Percentiles rank a stretch among this genome's conserved stretches.
phyloP scores from a whole-genome alignment of 208 protist species.

The Phytomonas sp. region DNA sequence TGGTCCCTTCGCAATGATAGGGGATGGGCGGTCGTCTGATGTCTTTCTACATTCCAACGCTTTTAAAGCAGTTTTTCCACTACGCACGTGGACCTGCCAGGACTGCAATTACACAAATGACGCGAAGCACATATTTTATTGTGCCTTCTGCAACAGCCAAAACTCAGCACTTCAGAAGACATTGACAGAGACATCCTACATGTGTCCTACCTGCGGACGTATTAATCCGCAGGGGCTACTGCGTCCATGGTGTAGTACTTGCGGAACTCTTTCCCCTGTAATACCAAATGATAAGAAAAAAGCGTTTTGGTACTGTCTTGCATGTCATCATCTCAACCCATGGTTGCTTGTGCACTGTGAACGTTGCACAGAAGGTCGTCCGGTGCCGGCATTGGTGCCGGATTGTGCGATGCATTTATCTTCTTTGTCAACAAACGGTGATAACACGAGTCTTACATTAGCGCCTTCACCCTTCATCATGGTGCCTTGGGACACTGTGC shows the following conservation, averaged over 20 bases:
- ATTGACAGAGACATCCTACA: not conserved
- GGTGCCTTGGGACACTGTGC: conserved; percentile 5
- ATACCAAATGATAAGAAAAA: conserved; percentile 2
- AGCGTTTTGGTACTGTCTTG: conserved; percentile 32
- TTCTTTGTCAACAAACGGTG: not conserved
- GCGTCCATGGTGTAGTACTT: conserved; percentile 11
- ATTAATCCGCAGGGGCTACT: conserved; percentile 14
- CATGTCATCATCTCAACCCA: conserved; percentile 28
- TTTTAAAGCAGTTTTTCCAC: conserved; percentile 21
- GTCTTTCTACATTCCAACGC: conserved; percentile 6
- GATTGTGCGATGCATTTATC: not conserved
- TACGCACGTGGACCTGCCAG: conserved; percentile 63
- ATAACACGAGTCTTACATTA: not conserved
- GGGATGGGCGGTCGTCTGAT: conserved; percentile 14
- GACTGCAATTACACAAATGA: conserved; percentile 46
- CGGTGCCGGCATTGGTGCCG: not conserved
- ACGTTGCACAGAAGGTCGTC: conserved; percentile 12
- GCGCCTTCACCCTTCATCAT: not conserved
- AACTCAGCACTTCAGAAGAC: conserved; percentile 6
- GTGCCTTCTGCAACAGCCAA: conserved; percentile 18
- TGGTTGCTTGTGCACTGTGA: conserved; percentile 32
- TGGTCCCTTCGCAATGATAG: conserved; percentile 10
- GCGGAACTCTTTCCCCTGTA: conserved; percentile 9
- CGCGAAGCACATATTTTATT: conserved; percentile 55
- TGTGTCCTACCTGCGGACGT: not conserved